These are phyloP conservation scores for Amoebophrya sp. DNA, from an alignment of 169 alveolate genomes.

Conservation along the genomic window DNA sequence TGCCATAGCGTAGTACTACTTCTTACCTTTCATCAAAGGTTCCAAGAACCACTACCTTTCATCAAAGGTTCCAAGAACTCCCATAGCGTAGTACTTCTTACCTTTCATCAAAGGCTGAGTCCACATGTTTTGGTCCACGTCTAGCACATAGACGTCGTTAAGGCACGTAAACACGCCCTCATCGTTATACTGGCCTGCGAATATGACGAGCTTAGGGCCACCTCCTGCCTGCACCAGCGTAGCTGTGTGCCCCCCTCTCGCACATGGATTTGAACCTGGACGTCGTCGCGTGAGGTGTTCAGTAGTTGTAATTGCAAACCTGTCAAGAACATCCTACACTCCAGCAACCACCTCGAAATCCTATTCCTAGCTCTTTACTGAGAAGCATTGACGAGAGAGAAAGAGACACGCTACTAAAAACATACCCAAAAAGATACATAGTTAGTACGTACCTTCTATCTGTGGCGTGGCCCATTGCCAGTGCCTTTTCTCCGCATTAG, in stretches of 20 bases:
- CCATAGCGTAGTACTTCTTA: background rate
- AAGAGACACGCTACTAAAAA: background rate
- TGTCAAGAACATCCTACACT: too few relatives aligned
- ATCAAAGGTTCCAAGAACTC: too few relatives aligned
- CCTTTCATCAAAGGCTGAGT: background rate
- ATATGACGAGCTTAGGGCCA: slow-evolving; percentile 71
- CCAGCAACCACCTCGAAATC: too few relatives aligned
- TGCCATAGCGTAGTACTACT: background rate
- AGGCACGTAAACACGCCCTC: slow-evolving; percentile 51
- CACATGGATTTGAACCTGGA: slow-evolving; percentile 57
- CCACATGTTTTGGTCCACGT: slow-evolving; percentile 75
- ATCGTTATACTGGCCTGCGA: slow-evolving; percentile 74
- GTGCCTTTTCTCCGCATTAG: too few relatives aligned
- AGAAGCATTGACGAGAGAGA: background rate
- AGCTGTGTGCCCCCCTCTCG: slow-evolving; percentile 85
- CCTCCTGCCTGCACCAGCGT: slow-evolving; percentile 55
- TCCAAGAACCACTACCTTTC: too few relatives aligned
- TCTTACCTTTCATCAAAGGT: background rate
- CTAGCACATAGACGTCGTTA: slow-evolving; percentile 74
- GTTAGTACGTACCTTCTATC: background rate
- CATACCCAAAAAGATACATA: background rate
- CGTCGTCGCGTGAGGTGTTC: background rate
- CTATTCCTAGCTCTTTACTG: too few relatives aligned
- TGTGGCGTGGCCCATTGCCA: slow-evolving; percentile 20
- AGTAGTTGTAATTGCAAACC: too few relatives aligned